Evolutionary conservation across 768 basidiomycete species (phyloP).

Genomic region (Termitomyces sp.): DNA sequence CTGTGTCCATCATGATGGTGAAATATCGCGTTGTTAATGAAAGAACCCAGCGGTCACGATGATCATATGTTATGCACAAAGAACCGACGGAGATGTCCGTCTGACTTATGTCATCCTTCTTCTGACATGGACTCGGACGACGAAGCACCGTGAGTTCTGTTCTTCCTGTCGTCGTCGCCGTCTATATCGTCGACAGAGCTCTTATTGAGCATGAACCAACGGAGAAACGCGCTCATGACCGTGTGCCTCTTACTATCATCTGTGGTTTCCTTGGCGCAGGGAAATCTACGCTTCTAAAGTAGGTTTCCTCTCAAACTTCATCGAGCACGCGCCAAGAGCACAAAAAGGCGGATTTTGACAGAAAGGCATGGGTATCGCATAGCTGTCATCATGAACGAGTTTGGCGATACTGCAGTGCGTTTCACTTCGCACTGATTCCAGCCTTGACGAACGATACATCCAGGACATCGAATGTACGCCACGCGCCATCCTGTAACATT

Average conservation of each 20-base stretch:
- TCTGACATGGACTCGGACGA: conserved; percentile 44
- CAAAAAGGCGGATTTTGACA: conserved; percentile 76
- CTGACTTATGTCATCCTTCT: conserved; percentile 6
- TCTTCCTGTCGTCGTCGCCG: background rate
- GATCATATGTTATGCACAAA: background rate
- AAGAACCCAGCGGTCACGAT: background rate
- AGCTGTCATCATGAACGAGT: conserved; percentile 98
- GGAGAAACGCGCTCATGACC: conserved; percentile 3
- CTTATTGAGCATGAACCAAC: conserved; percentile 21
- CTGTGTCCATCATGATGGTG: conserved; percentile 6
- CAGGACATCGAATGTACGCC: conserved; percentile 88
- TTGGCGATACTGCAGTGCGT: conserved; percentile 89
- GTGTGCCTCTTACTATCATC: conserved; percentile 88
- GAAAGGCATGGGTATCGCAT: conserved; percentile 94
- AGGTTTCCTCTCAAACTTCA: conserved; percentile 15
- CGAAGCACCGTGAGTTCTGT: conserved; percentile 48
- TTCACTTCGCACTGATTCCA: background rate
- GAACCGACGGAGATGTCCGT: background rate
- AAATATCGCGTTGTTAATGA: background rate
- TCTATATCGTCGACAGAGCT: conserved; percentile 10
- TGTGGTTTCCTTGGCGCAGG: conserved; percentile 94
- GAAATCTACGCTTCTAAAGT: conserved; percentile 90
- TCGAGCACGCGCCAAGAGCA: background rate
- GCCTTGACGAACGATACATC: conserved; percentile 15
- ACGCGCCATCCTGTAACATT: background rate